Evolutionary conservation across 1,284 basidiomycete species (phyloP), one percentile per base, ranked within the genome.

Genomic region (Trametes hirsuta): DNA sequence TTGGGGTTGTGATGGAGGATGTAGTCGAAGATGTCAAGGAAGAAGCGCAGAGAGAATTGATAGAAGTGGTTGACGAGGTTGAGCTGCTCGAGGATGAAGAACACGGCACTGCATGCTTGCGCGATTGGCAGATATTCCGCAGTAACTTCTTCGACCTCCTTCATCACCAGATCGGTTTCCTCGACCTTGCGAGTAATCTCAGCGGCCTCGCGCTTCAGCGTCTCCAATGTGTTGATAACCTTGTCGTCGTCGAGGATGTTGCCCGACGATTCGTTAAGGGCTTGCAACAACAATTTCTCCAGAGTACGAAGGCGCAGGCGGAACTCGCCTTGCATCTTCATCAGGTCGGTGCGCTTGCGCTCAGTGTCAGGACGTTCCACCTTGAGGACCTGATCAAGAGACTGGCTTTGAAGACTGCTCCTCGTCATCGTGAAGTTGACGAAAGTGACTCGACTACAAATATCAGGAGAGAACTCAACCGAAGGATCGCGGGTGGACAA

Each of bases 361-460:
- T 99, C 97, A 1, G 95, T 96, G 71, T 98, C 97, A 0, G 98
- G 95, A 12, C 97, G 86, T 74, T 99, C 97, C 46, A 94, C 94
- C 73, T 97, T 97, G 64, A 99, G 85, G 2, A 99, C 95, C 74
- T 98, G 95, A 73, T 98, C 96, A 50, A 99, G 84, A 0, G 96
- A 97, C 76, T 99, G 97, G 65, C 95, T 98, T 76, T 99, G 97
- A 39, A 99, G 83, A 83, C 95, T 98, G 75, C 95, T 95, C 61
- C 96, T 86, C 0, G 97, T 99, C 94, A 99, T 99, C 15, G 97
- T 99, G 77, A 99, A 99, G 81, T 99, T 99, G 80, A 99, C 97
- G 72, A 99, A 98, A 0, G 97, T 97, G 39, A 99, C 97, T 61
- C 97, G 88, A 79, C 95, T 97, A 82, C 97, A 99, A 64, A 99